phyloP scores from a whole-genome alignment of 2,329 filamentous ascomycete species.

The Nemania serpens region DNA sequence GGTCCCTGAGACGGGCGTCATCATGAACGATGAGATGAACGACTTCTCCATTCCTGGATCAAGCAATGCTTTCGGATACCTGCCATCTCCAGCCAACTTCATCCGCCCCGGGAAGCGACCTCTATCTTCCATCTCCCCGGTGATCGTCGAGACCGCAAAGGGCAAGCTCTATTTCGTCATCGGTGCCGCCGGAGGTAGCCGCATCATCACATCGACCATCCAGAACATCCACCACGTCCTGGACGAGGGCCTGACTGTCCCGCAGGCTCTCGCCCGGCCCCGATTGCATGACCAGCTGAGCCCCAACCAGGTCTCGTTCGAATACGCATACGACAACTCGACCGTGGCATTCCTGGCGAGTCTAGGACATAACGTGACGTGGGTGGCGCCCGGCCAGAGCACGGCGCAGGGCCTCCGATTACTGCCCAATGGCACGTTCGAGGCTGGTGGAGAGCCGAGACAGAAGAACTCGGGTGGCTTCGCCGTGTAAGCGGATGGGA shows the following conservation, averaged over 20 bases:
- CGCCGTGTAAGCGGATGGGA: constrained; percentile 44
- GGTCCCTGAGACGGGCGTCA: constrained; percentile 80
- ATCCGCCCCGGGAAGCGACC: constrained; percentile 78
- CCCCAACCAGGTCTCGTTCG: constrained; percentile 70
- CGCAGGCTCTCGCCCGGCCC: constrained; percentile 68
- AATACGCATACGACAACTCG: constrained; percentile 71
- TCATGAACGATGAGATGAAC: constrained; percentile 68
- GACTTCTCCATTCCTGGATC: constrained; percentile 78
- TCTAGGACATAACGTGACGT: constrained; percentile 76
- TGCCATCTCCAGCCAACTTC: constrained; percentile 75
- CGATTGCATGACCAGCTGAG: constrained; percentile 83
- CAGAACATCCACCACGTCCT: constrained; percentile 77
- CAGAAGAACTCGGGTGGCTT: constrained; percentile 75
- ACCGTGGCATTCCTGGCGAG: constrained; percentile 69
- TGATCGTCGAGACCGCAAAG: constrained; percentile 74
- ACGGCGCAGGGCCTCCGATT: constrained; percentile 74
- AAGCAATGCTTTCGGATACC: constrained; percentile 76
- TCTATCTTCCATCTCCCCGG: constrained; percentile 75
- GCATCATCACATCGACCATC: constrained; percentile 83
- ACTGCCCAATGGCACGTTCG: constrained; percentile 69
- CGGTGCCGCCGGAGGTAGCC: constrained; percentile 79
- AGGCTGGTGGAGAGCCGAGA: constrained; percentile 82
- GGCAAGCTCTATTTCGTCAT: constrained; percentile 72
- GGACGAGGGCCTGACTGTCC: constrained; percentile 65
- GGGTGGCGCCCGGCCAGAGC: constrained; percentile 68